These are phyloP conservation scores for Phialocephala sp. DNA, from an alignment of 2,329 filamentous ascomycete species.

Conservation along the genomic window DNA sequence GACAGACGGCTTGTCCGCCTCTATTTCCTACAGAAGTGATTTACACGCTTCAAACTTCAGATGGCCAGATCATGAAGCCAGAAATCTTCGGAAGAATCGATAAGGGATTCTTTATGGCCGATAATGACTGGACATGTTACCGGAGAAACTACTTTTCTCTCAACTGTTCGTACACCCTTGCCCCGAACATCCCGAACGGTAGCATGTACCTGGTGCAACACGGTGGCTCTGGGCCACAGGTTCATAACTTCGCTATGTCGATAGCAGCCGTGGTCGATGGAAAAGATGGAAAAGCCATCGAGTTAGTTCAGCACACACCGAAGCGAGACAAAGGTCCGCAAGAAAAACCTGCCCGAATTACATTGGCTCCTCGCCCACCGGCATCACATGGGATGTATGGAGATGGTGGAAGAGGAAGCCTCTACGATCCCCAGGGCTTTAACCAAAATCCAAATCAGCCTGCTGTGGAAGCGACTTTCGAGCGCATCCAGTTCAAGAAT, in stretches of 20 bases:
- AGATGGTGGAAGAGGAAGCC: conserved; percentile 16
- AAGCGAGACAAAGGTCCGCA: conserved; percentile 76
- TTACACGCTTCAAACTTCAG: conserved; percentile 53
- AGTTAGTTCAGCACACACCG: conserved; percentile 77
- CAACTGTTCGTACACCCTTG: conserved; percentile 65
- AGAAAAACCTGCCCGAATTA: conserved; percentile 60
- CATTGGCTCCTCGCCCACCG: conserved; percentile 40
- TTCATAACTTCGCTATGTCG: conserved; percentile 67
- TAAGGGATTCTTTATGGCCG: conserved; percentile 71
- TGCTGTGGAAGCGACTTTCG: conserved; percentile 54
- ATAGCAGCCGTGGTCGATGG: conserved; percentile 71
- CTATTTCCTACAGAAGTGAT: conserved; percentile 47
- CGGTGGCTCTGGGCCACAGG: conserved; percentile 40
- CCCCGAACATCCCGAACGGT: conserved; percentile 51
- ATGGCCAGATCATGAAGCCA: conserved; percentile 59
- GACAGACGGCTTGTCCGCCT: conserved; percentile 41
- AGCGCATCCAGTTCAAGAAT: conserved; percentile 77
- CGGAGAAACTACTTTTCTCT: conserved; percentile 75
- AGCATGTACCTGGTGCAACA: conserved; percentile 46
- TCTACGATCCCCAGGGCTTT: conserved; percentile 35
- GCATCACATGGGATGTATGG: conserved; percentile 37
- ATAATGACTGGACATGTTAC: conserved; percentile 76
- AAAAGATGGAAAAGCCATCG: conserved; percentile 65
- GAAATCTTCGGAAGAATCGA: conserved; percentile 72
- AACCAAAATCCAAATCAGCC: conserved; percentile 38